A percentile compares a stretch with the other conserved stretches of the same genome.
These are phyloP conservation scores for Acanthamoeba royreba DNA, from an alignment of 208 protist genomes.

Conservation along the genomic window DNA sequence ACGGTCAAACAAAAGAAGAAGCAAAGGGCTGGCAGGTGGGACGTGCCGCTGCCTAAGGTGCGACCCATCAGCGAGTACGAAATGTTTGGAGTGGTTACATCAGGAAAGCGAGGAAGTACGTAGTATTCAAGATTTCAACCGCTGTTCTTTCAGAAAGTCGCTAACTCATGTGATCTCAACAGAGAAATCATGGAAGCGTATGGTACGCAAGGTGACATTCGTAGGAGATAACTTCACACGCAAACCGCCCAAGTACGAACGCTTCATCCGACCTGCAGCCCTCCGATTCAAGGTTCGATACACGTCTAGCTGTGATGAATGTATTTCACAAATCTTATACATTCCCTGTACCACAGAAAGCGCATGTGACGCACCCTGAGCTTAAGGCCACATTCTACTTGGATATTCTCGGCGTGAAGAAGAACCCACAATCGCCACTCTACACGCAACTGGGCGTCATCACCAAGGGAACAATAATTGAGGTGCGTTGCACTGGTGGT, in stretches of 20 bases:
- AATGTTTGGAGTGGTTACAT: conserved; percentile 97
- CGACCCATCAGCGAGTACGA: conserved; percentile 97
- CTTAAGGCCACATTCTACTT: conserved; percentile 99
- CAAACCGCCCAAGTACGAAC: conserved; percentile 99
- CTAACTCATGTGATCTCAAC: conserved; percentile 42
- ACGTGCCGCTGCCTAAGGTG: conserved; percentile 99
- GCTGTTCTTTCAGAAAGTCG: not conserved
- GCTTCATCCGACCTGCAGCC: conserved; percentile 99
- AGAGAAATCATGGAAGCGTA: conserved; percentile 99
- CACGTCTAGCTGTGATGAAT: not conserved
- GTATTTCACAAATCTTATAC: conserved; percentile 78
- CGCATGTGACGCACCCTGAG: conserved; percentile 99
- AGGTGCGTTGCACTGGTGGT: conserved; percentile 75
- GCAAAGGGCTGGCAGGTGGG: conserved; percentile 99
- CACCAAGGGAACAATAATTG: conserved; percentile 99
- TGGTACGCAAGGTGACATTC: conserved; percentile 99
- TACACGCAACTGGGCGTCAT: conserved; percentile 99
- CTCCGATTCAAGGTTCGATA: conserved; percentile 87
- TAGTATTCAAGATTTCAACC: not conserved
- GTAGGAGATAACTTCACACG: conserved; percentile 99
- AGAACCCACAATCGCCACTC: conserved; percentile 98
- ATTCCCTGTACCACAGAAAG: conserved; percentile 82
- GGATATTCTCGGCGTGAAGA: conserved; percentile 99
- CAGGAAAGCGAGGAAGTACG: conserved; percentile 86
- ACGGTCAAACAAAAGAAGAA: conserved; percentile 99